These are phyloP conservation scores for Globisporangium ultimum DNA, from an alignment of 352 stramenopile species.

Conservation along the genomic window DNA sequence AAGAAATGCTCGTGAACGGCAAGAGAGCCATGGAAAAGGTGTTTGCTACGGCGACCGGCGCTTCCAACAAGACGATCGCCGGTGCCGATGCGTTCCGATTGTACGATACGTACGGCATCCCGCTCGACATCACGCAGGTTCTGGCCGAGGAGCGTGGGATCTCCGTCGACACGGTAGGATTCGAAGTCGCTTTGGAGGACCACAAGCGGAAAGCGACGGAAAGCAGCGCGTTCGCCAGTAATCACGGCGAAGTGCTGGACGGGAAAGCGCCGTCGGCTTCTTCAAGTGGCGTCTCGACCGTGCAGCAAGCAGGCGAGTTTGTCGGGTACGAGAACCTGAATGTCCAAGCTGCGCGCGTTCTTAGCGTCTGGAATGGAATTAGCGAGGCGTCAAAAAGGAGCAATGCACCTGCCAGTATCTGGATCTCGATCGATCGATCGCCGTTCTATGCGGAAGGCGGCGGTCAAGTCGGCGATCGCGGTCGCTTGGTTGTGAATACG, in stretches of 20 bases:
- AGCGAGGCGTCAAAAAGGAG: conserved; percentile 9
- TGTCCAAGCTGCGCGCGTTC: conserved; percentile 29
- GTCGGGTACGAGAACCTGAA: conserved; percentile 54
- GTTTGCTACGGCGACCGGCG: conserved; percentile 24
- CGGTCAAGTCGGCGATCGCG: conserved; percentile 72
- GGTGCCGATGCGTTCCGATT: conserved; percentile 61
- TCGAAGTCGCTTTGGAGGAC: conserved; percentile 38
- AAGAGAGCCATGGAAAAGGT: conserved; percentile 59
- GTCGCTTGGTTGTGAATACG: conserved; percentile 25
- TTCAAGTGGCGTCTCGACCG: not conserved
- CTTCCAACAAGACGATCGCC: conserved; percentile 23
- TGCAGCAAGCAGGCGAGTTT: conserved; percentile 26
- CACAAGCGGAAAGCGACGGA: conserved; percentile 50
- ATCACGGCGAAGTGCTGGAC: conserved; percentile 8
- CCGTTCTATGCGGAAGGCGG: conserved; percentile 80
- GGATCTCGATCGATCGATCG: conserved; percentile 47
- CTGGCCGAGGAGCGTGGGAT: conserved; percentile 59
- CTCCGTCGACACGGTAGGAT: conserved; percentile 50
- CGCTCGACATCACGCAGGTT: conserved; percentile 71
- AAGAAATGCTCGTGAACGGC: conserved; percentile 66
- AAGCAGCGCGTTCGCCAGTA: conserved; percentile 34
- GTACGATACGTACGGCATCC: conserved; percentile 79
- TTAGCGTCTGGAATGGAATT: conserved; percentile 29
- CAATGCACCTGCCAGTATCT: conserved; percentile 2
- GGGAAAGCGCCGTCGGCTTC: not conserved